Conservation (phyloP, 345 rosid species). For the Excoecaria agallocha region DNA sequence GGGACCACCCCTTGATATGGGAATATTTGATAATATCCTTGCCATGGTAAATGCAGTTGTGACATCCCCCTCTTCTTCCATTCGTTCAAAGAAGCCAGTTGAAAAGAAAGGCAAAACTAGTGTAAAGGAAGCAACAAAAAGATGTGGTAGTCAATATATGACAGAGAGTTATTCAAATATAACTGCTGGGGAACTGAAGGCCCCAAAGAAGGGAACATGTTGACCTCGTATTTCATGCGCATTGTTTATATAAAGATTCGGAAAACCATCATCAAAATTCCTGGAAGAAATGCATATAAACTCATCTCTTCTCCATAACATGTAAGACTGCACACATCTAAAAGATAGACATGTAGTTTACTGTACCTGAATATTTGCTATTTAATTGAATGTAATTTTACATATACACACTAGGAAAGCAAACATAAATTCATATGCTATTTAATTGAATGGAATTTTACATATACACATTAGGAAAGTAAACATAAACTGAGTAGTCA, state of each 20-base stretch:
- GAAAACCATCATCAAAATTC: slow-evolving; percentile 96
- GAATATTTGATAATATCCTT: slow-evolving; percentile 87
- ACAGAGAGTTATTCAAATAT: slow-evolving; percentile 97
- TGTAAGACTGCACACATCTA: background rate
- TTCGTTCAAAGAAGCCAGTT: slow-evolving; percentile 95
- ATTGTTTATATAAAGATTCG: slow-evolving; percentile 84
- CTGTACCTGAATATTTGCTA: too few relatives aligned
- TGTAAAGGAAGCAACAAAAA: slow-evolving; percentile 89
- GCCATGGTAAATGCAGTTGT: slow-evolving; percentile 99
- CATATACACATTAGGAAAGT: background rate
- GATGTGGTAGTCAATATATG: slow-evolving; percentile 85
- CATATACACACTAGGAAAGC: background rate
- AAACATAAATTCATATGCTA: background rate
- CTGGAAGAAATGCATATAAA: slow-evolving; percentile 37
- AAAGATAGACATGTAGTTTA: background rate
- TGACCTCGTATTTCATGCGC: slow-evolving; percentile 91
- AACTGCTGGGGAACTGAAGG: slow-evolving; percentile 87
- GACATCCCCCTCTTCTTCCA: slow-evolving; percentile 99
- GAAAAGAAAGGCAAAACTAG: slow-evolving; percentile 96
- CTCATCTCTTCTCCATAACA: background rate
- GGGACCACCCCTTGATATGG: slow-evolving; percentile 96
- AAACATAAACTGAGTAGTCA: background rate
- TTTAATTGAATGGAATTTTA: background rate
- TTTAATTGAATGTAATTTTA: background rate
- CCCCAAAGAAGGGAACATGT: slow-evolving; percentile 91